phyloP scores from a whole-genome alignment of 345 rosid genomes.

The Gynandropsis gynandra region DNA sequence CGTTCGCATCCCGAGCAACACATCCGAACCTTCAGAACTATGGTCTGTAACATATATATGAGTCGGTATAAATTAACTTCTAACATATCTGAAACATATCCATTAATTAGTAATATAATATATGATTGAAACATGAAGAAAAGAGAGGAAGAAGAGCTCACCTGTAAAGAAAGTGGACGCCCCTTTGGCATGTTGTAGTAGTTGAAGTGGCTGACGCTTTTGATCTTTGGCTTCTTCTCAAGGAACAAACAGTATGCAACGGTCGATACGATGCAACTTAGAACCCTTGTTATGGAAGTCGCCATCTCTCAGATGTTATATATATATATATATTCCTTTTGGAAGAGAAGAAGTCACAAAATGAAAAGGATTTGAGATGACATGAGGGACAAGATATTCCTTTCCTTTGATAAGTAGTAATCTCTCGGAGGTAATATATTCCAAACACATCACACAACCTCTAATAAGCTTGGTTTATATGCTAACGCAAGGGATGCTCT shows the following conservation, averaged over 20 bases:
- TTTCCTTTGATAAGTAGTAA: conserved; percentile 32
- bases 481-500: too few relatives aligned
- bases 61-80: too few relatives aligned
- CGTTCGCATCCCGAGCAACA: conserved; percentile 95
- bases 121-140: conserved; percentile 4
- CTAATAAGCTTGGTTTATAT: conserved; percentile 1
- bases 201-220: conserved; percentile 22
- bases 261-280: conserved; percentile 46
- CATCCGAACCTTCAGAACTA: conserved; percentile 90
- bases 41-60: conserved; percentile 41
- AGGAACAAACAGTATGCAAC: conserved; percentile 48
- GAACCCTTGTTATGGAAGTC: conserved; percentile 33
- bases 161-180: conserved; percentile 89
- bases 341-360: too few relatives aligned
- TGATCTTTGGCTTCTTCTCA: conserved; percentile 25
- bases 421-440: conserved; percentile 32
- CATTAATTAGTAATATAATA: conserved; percentile 3
- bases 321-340: conserved; percentile 24
- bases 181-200: conserved; percentile 52
- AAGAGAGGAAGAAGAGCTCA: conserved; percentile 22
- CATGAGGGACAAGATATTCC: conserved; percentile 45
- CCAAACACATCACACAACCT: conserved; percentile 18
- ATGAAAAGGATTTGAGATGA: conserved; percentile 21
- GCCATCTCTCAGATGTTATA: conserved; percentile 16
- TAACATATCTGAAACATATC: not conserved